These are phyloP conservation scores for Solanum chiquidenum DNA, from an alignment of 257 asterid genomes.

Conservation along the genomic window DNA sequence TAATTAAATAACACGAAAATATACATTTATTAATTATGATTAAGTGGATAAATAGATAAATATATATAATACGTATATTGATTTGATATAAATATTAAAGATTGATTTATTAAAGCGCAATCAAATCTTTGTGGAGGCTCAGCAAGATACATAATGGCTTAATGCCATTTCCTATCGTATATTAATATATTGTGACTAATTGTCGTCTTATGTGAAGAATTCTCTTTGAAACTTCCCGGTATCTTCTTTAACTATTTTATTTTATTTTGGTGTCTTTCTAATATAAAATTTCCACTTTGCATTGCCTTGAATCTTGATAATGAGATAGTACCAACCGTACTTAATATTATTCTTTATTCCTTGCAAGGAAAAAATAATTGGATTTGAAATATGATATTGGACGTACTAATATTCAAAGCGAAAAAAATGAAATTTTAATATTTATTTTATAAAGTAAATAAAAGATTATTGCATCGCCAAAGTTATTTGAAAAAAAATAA, in stretches of 20 bases:
- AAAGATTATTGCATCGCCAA: background rate
- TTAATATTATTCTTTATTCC: background rate
- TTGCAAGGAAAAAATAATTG: background rate
- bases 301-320: background rate
- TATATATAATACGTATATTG: background rate
- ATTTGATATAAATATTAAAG: background rate
- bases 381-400: background rate
- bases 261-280: background rate
- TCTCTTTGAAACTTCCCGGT: background rate
- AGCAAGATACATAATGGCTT: background rate
- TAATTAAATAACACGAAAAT: background rate
- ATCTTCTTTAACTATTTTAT: background rate
- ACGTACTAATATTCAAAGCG: background rate
- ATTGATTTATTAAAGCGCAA: background rate
- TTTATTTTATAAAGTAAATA: background rate
- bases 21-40: background rate
- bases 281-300: background rate
- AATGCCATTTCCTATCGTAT: background rate
- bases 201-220: background rate
- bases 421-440: background rate
- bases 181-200: background rate
- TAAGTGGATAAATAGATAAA: background rate
- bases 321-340: background rate
- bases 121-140: background rate
- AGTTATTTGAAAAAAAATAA: too few relatives aligned